These are phyloP conservation scores for Panellus pusillus DNA, from an alignment of 768 basidiomycete genomes.

Conservation along the genomic window DNA sequence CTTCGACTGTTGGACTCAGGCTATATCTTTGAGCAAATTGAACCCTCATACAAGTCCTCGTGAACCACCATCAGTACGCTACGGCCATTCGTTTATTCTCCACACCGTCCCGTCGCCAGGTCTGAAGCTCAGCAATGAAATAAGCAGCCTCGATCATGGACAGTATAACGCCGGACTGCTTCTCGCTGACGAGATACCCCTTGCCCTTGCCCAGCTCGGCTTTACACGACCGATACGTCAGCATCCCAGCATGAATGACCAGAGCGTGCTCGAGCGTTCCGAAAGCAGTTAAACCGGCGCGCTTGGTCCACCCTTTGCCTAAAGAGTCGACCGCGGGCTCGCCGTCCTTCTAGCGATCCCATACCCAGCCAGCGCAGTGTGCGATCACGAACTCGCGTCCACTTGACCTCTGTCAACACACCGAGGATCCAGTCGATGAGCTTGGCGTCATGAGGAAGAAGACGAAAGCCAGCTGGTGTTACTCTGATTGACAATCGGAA, in stretches of 20 bases:
- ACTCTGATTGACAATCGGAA: conserved; percentile 54
- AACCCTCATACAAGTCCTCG: too few relatives aligned
- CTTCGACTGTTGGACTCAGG: too few relatives aligned
- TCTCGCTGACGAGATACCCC: conserved; percentile 45
- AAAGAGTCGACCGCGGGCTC: conserved; percentile 46
- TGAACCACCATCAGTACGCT: too few relatives aligned
- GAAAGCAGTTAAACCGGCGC: conserved; percentile 39
- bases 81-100: conserved; percentile 50
- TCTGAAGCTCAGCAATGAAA: conserved; percentile 52
- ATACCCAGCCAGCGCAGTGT: conserved; percentile 50
- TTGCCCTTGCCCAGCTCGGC: conserved; percentile 35
- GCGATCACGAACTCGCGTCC: conserved; percentile 52
- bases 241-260: conserved; percentile 56
- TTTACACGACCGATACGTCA: conserved; percentile 57
- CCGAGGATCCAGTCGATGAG: conserved; percentile 50
- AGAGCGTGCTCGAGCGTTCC: conserved; percentile 48
- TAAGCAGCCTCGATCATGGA: conserved; percentile 67
- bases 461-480: conserved; percentile 41
- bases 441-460: conserved; percentile 49
- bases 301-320: conserved; percentile 42
- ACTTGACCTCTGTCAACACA: conserved; percentile 56
- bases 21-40: too few relatives aligned
- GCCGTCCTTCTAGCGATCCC: conserved; percentile 40
- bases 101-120: conserved; percentile 53
- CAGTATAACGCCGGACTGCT: conserved; percentile 49